A percentile compares a stretch with the other conserved stretches of the same genome.
Evolutionary conservation across 495 filamentous ascomycete genomes (phyloP).

Genomic region (Xylaria longipes): DNA sequence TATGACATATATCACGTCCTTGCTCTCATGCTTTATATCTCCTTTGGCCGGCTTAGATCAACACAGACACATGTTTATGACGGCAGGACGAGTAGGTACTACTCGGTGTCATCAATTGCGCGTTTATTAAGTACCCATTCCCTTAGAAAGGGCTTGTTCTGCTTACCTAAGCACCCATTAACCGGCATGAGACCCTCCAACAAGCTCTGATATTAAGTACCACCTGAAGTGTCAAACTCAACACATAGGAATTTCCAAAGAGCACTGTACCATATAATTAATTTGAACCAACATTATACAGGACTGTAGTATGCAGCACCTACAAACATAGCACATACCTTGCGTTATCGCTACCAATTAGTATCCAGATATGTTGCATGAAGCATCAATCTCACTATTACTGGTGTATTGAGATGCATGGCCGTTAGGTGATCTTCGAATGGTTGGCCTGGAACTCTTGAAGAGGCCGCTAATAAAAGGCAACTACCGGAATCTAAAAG

Average conservation of each 20-base stretch:
- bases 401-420: constrained; percentile 5
- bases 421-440: neutral
- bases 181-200: neutral
- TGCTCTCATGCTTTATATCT: neutral
- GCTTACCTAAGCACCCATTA: neutral
- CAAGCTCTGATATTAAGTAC: neutral
- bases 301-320: neutral
- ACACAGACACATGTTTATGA: neutral
- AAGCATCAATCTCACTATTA: constrained; percentile 9
- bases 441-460: neutral
- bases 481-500: constrained; percentile 20
- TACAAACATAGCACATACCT: neutral
- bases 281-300: neutral
- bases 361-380: neutral
- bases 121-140: neutral
- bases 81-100: neutral
- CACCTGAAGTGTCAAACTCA: neutral
- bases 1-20: neutral
- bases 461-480: constrained; percentile 1
- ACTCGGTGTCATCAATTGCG: neutral
- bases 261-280: neutral
- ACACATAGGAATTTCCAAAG: neutral
- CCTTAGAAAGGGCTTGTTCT: neutral
- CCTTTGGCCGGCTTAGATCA: neutral
- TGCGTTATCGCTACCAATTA: neutral